Base-by-base conservation (phyloP, 2,329 filamentous ascomycete genomes). In the Phaeosphaeriaceae sp. region DNA sequence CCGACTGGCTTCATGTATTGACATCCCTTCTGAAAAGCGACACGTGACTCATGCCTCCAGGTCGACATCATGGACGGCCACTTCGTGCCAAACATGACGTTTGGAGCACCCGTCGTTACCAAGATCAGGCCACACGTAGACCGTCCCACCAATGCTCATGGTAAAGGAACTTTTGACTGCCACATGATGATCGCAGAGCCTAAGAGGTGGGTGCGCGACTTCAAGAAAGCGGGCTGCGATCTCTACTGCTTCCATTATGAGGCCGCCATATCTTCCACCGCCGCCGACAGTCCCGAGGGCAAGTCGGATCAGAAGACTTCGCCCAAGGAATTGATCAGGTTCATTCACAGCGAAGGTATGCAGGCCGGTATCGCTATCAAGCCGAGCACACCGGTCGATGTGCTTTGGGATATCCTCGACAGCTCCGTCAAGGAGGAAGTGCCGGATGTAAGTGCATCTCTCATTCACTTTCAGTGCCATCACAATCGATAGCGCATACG, bases 161-260 rank as follows among this genome's bases (percentile, higher is more conserved):
- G 91, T 53, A 91, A 89, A 69, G 95, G 95, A 61, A 98, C 94
- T 15, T 99, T 99, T 77, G 95, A 99, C 80, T 99, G 95, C 85
- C 95, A 99, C 81, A 98, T 99, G 95, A 99, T 99, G 95, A 96
- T 99, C 76, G 89, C 92, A 72, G 94, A 99, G 93, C 95, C 95
- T 67, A 96, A 98, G 84, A 93, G 93, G 85, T 99, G 95, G 95
- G 93, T 97, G 71, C 91, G 91, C 75, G 92, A 96, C 62, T 98
- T 99, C 83, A 88, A 95, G 78, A 89, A 91, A 53, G 95, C 93
- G 59, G 95, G 95, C 53, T 97, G 93, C 80, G 93, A 99, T 79
- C 85, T 99, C n/a, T 99, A 99, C 84, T 98, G 95, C 84, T 99
- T 99, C 84, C 95, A 99, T 84, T 98, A 98, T 80, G 95, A 99